These are phyloP conservation scores for Talaromyces sp. DNA, from an alignment of 2,329 filamentous ascomycete species.

Conservation along the genomic window DNA sequence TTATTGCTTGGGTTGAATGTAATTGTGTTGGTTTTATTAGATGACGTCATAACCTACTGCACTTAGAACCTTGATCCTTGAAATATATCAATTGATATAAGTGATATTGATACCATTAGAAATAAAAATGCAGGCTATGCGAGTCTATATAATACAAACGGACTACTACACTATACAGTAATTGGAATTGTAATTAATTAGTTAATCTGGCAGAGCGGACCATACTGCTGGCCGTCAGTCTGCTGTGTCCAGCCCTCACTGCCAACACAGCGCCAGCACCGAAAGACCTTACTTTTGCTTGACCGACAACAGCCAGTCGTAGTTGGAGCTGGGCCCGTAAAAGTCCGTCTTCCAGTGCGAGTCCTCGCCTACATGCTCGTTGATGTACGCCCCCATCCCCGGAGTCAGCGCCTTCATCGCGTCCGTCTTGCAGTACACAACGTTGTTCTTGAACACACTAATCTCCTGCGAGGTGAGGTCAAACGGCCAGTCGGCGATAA, in stretches of 20 bases:
- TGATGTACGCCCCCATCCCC: slow-evolving; percentile 35
- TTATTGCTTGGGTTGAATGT: background rate
- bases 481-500: slow-evolving; percentile 31
- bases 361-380: slow-evolving; percentile 38
- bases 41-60: background rate
- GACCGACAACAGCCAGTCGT: slow-evolving; percentile 27
- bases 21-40: background rate
- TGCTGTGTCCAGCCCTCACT: slow-evolving; percentile 27
- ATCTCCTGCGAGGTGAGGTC: slow-evolving; percentile 32
- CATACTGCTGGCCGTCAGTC: background rate
- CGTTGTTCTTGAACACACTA: slow-evolving; percentile 25
- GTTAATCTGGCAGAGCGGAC: background rate
- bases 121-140: no score
- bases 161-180: no score
- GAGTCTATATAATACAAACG: no score
- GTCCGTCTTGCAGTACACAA: slow-evolving; percentile 35
- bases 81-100: background rate
- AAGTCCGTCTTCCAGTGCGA: slow-evolving; percentile 36
- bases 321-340: slow-evolving; percentile 36
- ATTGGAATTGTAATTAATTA: background rate
- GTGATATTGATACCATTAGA: no score
- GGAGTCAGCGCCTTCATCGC: slow-evolving; percentile 35
- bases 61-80: no score
- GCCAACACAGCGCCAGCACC: slow-evolving; percentile 33
- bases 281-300: slow-evolving; percentile 40